A percentile compares a stretch with the other conserved stretches of the same genome.
These are phyloP conservation scores for Penicillium sp. DNA, from an alignment of 2,329 filamentous ascomycete species.

Conservation along the genomic window DNA sequence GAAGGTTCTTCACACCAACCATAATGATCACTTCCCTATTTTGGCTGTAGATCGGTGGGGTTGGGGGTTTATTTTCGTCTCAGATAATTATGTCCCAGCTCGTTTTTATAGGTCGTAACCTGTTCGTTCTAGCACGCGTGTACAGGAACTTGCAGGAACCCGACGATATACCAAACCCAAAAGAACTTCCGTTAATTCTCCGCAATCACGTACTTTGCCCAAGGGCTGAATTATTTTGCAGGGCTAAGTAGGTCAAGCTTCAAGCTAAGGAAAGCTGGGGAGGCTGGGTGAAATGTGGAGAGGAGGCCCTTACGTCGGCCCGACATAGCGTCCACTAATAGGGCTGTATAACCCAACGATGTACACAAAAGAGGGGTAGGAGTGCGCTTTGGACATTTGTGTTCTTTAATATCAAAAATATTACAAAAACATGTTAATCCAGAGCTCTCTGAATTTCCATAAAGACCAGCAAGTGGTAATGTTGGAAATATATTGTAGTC, in stretches of 20 bases:
- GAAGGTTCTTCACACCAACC: conserved; percentile 22
- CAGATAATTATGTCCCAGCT: neutral
- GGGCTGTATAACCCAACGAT: neutral
- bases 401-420: neutral
- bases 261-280: neutral
- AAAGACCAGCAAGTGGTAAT: neutral
- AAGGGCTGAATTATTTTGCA: conserved; percentile 14
- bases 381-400: neutral
- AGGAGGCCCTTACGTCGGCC: conserved; percentile 4
- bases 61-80: neutral
- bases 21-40: conserved; percentile 17
- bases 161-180: neutral
- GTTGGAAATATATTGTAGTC: neutral
- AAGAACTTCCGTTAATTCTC: conserved; percentile 23
- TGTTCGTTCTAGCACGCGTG: neutral
- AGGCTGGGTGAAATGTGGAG: conserved; percentile 5
- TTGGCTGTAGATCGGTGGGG: neutral
- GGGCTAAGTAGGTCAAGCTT: conserved; percentile 9
- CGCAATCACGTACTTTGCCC: neutral
- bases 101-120: conserved; percentile 16
- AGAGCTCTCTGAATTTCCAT: neutral
- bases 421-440: neutral
- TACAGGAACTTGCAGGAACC: neutral
- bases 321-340: neutral
- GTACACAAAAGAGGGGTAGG: neutral